Conservation (phyloP, 768 basidiomycete genomes). For the Russula emetica region DNA sequence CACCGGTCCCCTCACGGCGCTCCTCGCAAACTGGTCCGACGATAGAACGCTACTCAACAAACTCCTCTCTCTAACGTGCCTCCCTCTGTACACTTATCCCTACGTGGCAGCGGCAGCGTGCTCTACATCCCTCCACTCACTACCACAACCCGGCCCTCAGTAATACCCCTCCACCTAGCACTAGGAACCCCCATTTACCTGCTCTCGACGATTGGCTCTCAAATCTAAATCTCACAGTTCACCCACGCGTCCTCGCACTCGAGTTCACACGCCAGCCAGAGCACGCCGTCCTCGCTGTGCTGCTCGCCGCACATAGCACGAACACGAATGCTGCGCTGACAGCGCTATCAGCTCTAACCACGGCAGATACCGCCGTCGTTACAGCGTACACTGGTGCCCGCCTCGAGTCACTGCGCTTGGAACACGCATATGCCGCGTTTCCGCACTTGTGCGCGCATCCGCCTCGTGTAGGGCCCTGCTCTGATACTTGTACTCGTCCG, state of each 20-base stretch:
- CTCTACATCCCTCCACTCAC: conserved; percentile 40
- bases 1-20: conserved; percentile 46
- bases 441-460: conserved; percentile 37
- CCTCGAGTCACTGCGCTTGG: conserved; percentile 54
- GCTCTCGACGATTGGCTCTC: conserved; percentile 71
- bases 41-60: conserved; percentile 53
- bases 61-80: conserved; percentile 57
- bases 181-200: conserved; percentile 48
- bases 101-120: conserved; percentile 55
- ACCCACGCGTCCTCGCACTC: conserved; percentile 36
- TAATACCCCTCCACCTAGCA: conserved; percentile 43
- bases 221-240: conserved; percentile 41
- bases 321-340: conserved; percentile 37
- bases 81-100: conserved; percentile 49
- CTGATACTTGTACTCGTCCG: conserved; percentile 62
- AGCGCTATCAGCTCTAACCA: conserved; percentile 52
- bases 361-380: conserved; percentile 46
- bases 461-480: conserved; percentile 44
- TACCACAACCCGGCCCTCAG: background rate
- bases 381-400: conserved; percentile 32
- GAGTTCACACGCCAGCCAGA: conserved; percentile 61
- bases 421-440: conserved; percentile 43
- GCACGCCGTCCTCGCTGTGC: conserved; percentile 48
- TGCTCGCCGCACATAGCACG: conserved; percentile 46
- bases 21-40: conserved; percentile 70